A percentile compares a stretch with the other conserved stretches of the same genome.
Evolutionary conservation across 2,329 filamentous ascomycete species (phyloP).

Genomic region (Colletotrichum chlorophyti): DNA sequence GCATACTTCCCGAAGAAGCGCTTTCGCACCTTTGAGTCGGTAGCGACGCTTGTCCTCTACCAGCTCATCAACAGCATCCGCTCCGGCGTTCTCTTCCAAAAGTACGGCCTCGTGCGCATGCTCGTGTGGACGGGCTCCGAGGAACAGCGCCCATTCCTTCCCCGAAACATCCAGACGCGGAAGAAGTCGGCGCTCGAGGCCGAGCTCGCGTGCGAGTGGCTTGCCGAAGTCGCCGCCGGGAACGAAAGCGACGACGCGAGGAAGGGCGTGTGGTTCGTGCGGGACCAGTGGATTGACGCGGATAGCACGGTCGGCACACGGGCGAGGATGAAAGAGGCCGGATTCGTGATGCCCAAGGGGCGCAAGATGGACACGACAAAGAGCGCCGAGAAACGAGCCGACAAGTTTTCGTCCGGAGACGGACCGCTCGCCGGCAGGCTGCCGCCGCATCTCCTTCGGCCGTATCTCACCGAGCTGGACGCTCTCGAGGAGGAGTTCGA

Average conservation of each 20-base stretch:
- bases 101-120: constrained; percentile 80
- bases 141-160: constrained; percentile 66
- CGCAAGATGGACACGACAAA: constrained; percentile 47
- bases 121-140: constrained; percentile 73
- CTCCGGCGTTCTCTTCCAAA: constrained; percentile 68
- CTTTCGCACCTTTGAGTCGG: constrained; percentile 60
- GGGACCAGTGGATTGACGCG: constrained; percentile 56
- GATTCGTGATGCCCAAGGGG: constrained; percentile 50
- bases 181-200: constrained; percentile 63
- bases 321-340: constrained; percentile 53
- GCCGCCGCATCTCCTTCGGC: constrained; percentile 42
- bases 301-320: constrained; percentile 49
- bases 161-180: constrained; percentile 63
- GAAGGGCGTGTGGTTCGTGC: constrained; percentile 36
- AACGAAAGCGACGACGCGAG: constrained; percentile 34
- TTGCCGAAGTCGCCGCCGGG: constrained; percentile 62
- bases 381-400: constrained; percentile 31
- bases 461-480: constrained; percentile 50
- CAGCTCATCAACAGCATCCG: constrained; percentile 68
- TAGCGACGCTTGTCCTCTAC: constrained; percentile 64
- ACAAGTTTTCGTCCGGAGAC: no score
- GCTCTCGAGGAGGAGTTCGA: constrained; percentile 41
- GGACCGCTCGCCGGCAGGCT: constrained; percentile 35
- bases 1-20: constrained; percentile 57
- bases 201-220: constrained; percentile 65